Evolutionary conservation across 129 eudicot genomes (phyloP), one percentile per base, ranked within the genome.

Genomic region (Centrapalus pauciflorus): DNA sequence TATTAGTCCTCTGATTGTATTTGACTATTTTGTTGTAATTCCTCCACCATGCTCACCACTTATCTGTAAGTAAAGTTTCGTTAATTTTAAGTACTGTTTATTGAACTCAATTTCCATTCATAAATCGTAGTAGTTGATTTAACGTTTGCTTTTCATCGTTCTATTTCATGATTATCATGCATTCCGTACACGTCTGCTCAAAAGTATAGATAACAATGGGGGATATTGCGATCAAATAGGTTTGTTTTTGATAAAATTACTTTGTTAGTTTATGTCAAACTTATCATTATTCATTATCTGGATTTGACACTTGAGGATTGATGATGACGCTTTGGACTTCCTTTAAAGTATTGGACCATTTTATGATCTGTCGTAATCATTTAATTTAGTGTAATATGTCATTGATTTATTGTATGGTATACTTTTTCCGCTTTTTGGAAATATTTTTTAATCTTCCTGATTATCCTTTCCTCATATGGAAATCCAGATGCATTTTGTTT

Each of bases 301-400:
- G 48, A 43, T 38, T 8, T 55, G 12, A 48, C 25, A 12, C 13
- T 48, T 48, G 51, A 54, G 61, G 61, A 59, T 61, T 30, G 67
- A 74, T 65, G 67, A 56, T 65, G 73, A 74, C 59, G 41, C 67
- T 41, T 65, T n/a, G 23, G 52, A 24, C 35, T 65, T 65, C 51
- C 58, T 55, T 49, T 3, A 33, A n/a, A n/a, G 41, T 29, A 40
- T 21, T 32, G 41, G 78, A 65, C 61, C 73, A 74, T 57, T 55
- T 74, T 55, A 37, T 74, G 66, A 40, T 11, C 21, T 54, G 40
- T 65, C 40, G 10, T 59, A 45, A 26, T 55, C 60, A 29, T 41
- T 54, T 56, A 64, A 38, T 64, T 41, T 38, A 40, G 55, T 64
- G 58, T 55, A 65, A 55, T 51, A 10, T 75, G 69, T 75, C 68